Evolutionary conservation across 176 grass and related monocot genomes (phyloP), one percentile per base, ranked within the genome.

Genomic region (Musa itinerans): DNA sequence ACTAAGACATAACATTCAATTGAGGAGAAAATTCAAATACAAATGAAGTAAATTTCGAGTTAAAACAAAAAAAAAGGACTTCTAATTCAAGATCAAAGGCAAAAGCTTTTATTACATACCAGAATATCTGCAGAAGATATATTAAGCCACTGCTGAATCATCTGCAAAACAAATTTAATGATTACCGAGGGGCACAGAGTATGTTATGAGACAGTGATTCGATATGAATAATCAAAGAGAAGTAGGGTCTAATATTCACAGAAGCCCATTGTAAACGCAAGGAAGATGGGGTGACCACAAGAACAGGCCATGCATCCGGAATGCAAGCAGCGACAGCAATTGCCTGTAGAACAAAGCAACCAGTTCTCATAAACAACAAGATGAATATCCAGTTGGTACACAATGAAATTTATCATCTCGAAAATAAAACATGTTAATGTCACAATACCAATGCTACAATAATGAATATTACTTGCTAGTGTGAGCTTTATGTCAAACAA

Each of bases 181-280:
- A 21, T 2, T 78, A 64, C 61, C 26, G 10, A 78, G 34, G 48
- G 82, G 74, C 21, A 34, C 76, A 68, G 58, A 63, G 62, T 27
- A 15, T 79, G 48, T 70, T 61, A 25, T 34, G 3, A 7, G 8
- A 54, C 53, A 57, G 16, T 21, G 54, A 55, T 10, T 4, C 2
- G 2, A 26, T 24, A 10, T 49, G n/a, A 43, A 3, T 76, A 13
- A 10, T 80, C 74, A 9, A 68, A 72, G 81, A 76, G 13, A 26
- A 23, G 65, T 65, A 61, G 48, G 63, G 54, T 50, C 3, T 79
- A 17, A 15, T 85, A 53, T 86, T 97, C 66, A 97, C 94, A 69
- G 78, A 87, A 88, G 94, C 94, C 94, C 94, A 97, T 52, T 97
- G 94, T 81, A 97, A 81, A 71, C 94, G 88, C 78, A 97, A 89